A percentile compares a stretch with the other conserved stretches of the same genome.
phyloP scores from a whole-genome alignment of 192 early-diverging fungal species.

The Haplosporangium gracile region DNA sequence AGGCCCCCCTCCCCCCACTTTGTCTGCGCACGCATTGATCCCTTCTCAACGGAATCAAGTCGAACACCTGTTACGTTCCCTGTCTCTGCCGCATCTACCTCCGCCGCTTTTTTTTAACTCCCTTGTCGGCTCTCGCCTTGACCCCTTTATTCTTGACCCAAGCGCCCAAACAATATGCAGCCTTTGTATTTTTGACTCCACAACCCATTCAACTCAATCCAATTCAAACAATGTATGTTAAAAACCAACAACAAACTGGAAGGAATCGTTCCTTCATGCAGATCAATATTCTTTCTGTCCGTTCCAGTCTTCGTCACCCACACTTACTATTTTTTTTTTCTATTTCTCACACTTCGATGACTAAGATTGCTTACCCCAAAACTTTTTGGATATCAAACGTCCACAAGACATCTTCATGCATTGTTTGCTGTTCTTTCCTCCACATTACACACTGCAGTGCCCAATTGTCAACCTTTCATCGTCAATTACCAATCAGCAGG shows the following conservation, averaged over 20 bases:
- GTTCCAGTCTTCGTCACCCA: neutral
- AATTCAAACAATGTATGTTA: neutral
- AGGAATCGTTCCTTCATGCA: neutral
- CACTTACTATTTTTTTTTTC: neutral
- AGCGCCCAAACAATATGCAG: neutral
- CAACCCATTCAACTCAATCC: neutral
- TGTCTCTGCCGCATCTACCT: neutral
- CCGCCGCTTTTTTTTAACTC: neutral
- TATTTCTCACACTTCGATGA: neutral
- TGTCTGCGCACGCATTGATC: neutral
- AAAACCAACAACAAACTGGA: neutral
- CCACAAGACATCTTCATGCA: neutral
- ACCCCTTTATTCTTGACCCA: neutral
- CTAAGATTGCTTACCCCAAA: neutral
- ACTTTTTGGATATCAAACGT: neutral
- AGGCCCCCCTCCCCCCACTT: neutral
- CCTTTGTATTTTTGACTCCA: neutral
- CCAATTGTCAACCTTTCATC: neutral
- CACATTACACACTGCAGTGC: neutral
- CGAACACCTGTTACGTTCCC: neutral
- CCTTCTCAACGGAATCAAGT: neutral
- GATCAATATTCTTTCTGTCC: neutral
- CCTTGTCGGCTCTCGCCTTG: conserved; percentile 4
- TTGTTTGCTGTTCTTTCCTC: neutral
- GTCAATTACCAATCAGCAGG: neutral